Percentiles rank a stretch among this genome's conserved stretches.
phyloP scores from a whole-genome alignment of 768 basidiomycete species.

The Serendipita sp. region DNA sequence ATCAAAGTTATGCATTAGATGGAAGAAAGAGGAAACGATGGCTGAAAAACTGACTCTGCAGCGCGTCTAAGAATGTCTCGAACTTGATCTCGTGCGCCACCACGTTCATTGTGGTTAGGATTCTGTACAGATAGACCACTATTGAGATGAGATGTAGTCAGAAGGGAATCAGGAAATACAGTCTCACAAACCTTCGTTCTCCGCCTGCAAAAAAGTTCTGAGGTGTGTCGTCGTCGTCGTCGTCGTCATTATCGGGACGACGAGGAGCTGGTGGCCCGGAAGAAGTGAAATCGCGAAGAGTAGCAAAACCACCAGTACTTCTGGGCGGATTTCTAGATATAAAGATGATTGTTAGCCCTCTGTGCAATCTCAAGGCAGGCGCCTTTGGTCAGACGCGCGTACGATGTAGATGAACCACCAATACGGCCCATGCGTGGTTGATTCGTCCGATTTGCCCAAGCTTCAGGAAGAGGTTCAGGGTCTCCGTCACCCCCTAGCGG shows the following conservation, averaged over 20 bases:
- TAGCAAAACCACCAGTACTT: conserved; percentile 20
- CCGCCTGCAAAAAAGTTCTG: conserved; percentile 89
- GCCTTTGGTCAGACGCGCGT: conserved; percentile 3
- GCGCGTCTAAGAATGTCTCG: conserved; percentile 66
- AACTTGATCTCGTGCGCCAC: conserved; percentile 41
- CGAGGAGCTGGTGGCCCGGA: conserved; percentile 12
- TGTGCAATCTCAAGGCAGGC: conserved; percentile 10
- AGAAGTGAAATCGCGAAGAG: conserved; percentile 21
- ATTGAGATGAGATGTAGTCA: background rate
- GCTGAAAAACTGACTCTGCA: conserved; percentile 40
- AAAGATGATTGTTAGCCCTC: conserved; percentile 2
- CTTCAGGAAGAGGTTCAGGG: conserved; percentile 31
- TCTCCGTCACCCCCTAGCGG: conserved; percentile 32
- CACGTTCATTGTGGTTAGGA: conserved; percentile 38
- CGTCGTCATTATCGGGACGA: conserved; percentile 26
- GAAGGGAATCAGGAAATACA: background rate
- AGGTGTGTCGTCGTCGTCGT: conserved; percentile 31
- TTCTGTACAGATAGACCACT: conserved; percentile 86
- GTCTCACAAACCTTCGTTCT: conserved; percentile 53
- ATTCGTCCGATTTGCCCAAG: conserved; percentile 12
- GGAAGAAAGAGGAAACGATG: background rate
- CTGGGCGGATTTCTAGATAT: conserved; percentile 13
- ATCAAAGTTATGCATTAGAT: conserved; percentile 12
- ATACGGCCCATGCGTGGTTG: conserved; percentile 11
- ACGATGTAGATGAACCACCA: conserved; percentile 12